Base-by-base conservation (phyloP, 75 land plant genomes). In the Pinus taeda region DNA sequence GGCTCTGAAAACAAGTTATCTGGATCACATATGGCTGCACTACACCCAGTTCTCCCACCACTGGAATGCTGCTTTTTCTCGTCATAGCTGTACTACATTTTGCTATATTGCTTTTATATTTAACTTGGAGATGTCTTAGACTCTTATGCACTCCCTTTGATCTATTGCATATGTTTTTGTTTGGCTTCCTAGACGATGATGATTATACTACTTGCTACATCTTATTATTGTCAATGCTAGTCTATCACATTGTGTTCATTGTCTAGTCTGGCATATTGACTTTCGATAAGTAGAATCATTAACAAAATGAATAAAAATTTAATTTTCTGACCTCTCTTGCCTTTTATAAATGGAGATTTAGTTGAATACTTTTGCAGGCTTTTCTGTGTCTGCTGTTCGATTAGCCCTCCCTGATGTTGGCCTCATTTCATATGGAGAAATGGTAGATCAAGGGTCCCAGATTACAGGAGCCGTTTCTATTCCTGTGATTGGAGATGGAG, bases 401-500 rank as follows among this genome's bases (percentile, higher is more conserved):
- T 77, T 97, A 82, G 99, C 89, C 29, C 80, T 92, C 71, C 99
- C 99, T 70, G 99, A 97, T 77, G 82, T 85, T 14, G 99, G 99
- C 15, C 87, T 89, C 70, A 87, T 94, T 24, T 97, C 99, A 24
- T 97, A 88, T 80, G 99, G 98, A 24, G 99, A 97, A 85, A 93
- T 94, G 95, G 75, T 95, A 62, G 99, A 97, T 75, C 98, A 97
- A 83, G 99, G 99, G 73, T 75, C 49, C 57, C 83, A 78, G 57
- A 97, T 97, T n/a, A 93, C 98, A 61, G 80, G 90, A 57, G 95
- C 99, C 77, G 95, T 95, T 57, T 89, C 98, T 7, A 92, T 97
- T 57, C 99, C 99, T 75, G 98, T 97, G 15, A 97, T 97, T 57
- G 99, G 99, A 58, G 99, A 97, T 89, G 99, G 88, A 12, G 99